Evolutionary conservation across 148 eudicot species (phyloP), one percentile per base, ranked within the genome.

Genomic region (Chenopodium album): DNA sequence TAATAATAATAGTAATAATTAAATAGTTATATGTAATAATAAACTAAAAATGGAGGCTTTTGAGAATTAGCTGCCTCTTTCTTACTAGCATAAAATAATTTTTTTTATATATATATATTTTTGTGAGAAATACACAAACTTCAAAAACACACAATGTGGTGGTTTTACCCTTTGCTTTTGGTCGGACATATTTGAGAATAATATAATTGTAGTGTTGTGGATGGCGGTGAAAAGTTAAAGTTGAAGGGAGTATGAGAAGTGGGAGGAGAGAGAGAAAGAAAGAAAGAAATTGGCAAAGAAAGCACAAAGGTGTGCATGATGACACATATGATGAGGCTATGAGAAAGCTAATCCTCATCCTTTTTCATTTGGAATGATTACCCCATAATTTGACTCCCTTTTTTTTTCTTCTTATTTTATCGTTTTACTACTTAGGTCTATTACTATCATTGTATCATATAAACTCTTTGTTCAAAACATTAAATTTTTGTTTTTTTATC

Each of bases 301-400:
- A 82, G 82, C 79, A 60, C 82, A 84, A 85, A 89, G 91, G 54
- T 76, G 90, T 88, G 97, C 85, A 92, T 91, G 86, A 90, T 94
- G 98, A 90, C 90, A 85, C 88, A 88, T 87, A 89, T 86, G 86
- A 90, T 90, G 88, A 83, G 93, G 76, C 52, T 83, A 47, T 12
- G 76, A 66, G 79, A 92, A 92, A 94, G 95, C 84, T 78, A 86
- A 77, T 80, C 89, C 86, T 82, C 86, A 77, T 79, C 89, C 88
- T 89, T 87, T 92, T 92, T 84, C 87, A 80, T 79, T 82, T 89
- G 91, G 90, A 90, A 93, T 93, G 85, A 93, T 93, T 90, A 90
- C 87, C 87, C 91, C 86, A 90, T 92, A 78, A 92, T 92, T 65
- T 77, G 46, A 69, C 64, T 63, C 59, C 69, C 66, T 56, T 82